Percentiles rank a stretch among this genome's conserved stretches.
phyloP scores from a whole-genome alignment of 345 rosid genomes.

The Rhodamnia rubescens region DNA sequence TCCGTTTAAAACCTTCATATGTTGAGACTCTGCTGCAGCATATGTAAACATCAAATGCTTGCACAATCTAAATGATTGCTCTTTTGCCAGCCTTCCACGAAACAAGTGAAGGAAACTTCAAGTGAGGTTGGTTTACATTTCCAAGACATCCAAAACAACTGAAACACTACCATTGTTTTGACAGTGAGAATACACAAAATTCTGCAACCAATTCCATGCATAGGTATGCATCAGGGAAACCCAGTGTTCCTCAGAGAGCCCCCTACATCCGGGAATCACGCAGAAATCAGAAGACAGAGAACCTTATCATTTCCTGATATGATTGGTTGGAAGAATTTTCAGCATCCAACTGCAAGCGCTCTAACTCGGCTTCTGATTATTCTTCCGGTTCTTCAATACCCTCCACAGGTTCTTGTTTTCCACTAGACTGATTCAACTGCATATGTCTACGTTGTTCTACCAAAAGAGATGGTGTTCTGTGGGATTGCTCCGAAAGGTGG shows the following conservation, averaged over 20 bases:
- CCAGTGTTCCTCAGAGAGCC: background rate
- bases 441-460: too few species aligned
- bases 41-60: background rate
- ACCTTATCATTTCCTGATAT: background rate
- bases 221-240: background rate
- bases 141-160: background rate
- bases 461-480: too few species aligned
- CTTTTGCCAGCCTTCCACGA: background rate
- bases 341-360: constrained; percentile 42
- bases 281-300: background rate
- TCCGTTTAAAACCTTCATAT: background rate
- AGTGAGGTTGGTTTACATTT: background rate
- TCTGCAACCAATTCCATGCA: background rate
- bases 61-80: background rate
- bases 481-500: too few species aligned
- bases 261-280: background rate
- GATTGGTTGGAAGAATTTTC: constrained; percentile 11
- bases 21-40: background rate
- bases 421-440: too few species aligned
- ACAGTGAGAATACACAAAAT: background rate
- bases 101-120: background rate
- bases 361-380: constrained; percentile 62
- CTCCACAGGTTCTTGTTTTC: too few species aligned
- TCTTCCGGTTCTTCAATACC: constrained; percentile 58
- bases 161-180: background rate